phyloP scores from a whole-genome alignment of 2,329 filamentous ascomycete genomes.

The Pestalotiopsis sp. region DNA sequence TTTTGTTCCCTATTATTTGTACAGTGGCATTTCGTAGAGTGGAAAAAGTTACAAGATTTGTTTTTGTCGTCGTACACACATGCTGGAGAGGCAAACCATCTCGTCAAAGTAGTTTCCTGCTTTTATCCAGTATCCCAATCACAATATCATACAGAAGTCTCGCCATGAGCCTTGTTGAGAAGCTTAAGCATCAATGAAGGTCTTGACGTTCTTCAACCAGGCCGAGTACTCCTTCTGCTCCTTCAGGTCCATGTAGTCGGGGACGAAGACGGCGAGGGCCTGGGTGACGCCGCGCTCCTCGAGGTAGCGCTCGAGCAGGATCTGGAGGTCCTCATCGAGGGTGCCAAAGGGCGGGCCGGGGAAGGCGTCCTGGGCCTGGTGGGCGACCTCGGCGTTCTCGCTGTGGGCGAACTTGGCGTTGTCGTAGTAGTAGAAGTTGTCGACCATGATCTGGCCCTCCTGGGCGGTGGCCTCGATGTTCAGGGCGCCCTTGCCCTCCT shows the following conservation, averaged over 20 bases:
- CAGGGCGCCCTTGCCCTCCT: constrained; percentile 81
- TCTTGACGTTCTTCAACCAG: constrained; percentile 88
- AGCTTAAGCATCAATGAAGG: constrained; percentile 73
- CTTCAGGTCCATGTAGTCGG: constrained; percentile 97
- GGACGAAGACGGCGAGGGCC: constrained; percentile 84
- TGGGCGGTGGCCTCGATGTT: constrained; percentile 85
- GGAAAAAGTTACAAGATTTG: constrained; percentile 7
- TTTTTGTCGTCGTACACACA: not conserved
- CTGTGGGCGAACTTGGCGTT: constrained; percentile 78
- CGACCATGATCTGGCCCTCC: constrained; percentile 83
- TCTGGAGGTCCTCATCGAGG: constrained; percentile 94
- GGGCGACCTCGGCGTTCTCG: constrained; percentile 74
- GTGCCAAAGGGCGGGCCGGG: constrained; percentile 90
- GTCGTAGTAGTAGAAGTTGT: constrained; percentile 88
- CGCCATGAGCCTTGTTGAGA: not conserved
- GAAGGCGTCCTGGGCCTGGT: constrained; percentile 78
- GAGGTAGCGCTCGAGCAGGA: constrained; percentile 88
- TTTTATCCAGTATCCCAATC: not conserved
- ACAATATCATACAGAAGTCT: not conserved
- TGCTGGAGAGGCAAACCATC: not conserved
- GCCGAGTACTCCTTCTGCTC: constrained; percentile 95
- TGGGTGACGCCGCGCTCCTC: constrained; percentile 92
- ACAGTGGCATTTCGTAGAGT: constrained; percentile 9
- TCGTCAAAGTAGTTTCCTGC: not conserved
- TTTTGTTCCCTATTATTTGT: constrained; percentile 1